Base-by-base conservation (phyloP, 2,329 filamentous ascomycete genomes). In the Massarina eburnea region DNA sequence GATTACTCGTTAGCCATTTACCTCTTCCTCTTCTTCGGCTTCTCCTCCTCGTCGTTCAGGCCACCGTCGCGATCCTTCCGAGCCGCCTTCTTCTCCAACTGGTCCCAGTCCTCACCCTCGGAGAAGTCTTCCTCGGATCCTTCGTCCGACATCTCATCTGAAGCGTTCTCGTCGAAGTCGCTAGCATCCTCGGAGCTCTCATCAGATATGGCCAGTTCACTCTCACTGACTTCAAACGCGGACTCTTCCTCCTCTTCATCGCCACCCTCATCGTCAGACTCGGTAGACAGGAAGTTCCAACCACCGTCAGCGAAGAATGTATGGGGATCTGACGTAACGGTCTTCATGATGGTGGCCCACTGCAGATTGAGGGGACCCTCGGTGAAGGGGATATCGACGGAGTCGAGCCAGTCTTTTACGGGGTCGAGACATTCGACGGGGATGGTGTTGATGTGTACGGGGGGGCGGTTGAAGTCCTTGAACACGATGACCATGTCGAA, bases 271-370 rank as follows among this genome's bases (percentile, higher is more conserved):
- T 83, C 89, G 63, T 97, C 94, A 0, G 87, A 91, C 48, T 96
- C 92, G 27, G 86, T 86, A 43, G 86, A 85, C 48, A 99, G 71
- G 81, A 99, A 97, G 1, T 84, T 87, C 94, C 94, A 99, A 36
- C 94, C 94, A 24, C 95, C 94, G 54, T 97, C 92, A 3, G 80
- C 83, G 71, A 96, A 99, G 82, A 99, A 99, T 59, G 87, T 83
- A 67, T 99, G 92, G 2, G 94, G 89, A 67, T 99, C 91, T 27
- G 88, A 85, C 17, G 88, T 92, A 20, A 99, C 91, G 0, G 94
- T 99, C 80, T 99, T 99, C 91, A 99, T 99, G 67, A 99, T 99
- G 14, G 91, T 96, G 9, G 89, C 88, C 94, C 94, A 99, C 79
- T 97, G 97, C 46, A 99, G 80, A 75, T 99, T 99, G 58, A 99